These are phyloP conservation scores for Stenogyne calaminthoides DNA, from an alignment of 305 asterid genomes.

Conservation along the genomic window DNA sequence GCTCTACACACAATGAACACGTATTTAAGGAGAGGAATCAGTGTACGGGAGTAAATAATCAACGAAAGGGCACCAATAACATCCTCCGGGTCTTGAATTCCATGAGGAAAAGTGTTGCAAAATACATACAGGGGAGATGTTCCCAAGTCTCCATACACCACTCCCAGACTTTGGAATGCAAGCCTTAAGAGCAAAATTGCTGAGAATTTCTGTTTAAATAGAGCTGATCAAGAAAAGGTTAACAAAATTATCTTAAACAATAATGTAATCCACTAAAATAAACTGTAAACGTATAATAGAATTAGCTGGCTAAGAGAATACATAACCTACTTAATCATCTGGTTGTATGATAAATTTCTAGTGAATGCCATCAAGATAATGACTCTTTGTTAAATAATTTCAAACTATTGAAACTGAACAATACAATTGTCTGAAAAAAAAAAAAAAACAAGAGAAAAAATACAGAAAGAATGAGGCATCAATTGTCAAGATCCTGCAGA, in stretches of 20 bases:
- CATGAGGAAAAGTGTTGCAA: conserved; percentile 71
- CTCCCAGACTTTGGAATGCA: conserved; percentile 98
- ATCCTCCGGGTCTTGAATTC: conserved; percentile 68
- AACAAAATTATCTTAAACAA: conserved; percentile 2
- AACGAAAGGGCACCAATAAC: conserved; percentile 77
- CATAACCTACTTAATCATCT: neutral
- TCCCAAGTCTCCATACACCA: conserved; percentile 97
- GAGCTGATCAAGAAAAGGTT: conserved; percentile 6
- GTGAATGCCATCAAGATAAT: conserved; percentile 9
- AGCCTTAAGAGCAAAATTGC: conserved; percentile 80
- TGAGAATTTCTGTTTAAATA: conserved; percentile 45
- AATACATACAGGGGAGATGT: conserved; percentile 92
- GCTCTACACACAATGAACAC: conserved; percentile 84
- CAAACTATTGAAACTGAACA: neutral
- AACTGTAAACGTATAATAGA: neutral
- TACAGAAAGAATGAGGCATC: neutral
- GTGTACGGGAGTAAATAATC: conserved; percentile 78
- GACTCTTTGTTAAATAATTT: neutral
- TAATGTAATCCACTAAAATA: neutral
- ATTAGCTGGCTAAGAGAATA: conserved; percentile 4
- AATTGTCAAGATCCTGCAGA: conserved; percentile 15
- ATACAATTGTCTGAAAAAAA: neutral
- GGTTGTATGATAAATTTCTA: neutral
- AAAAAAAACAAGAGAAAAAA: neutral
- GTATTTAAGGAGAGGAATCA: conserved; percentile 81